Evolutionary conservation across 176 grass and related monocot species (phyloP).

Genomic region (bread wheat (Triticum aestivum)): IWGSC_CS_RefSeq_v2.1 NC_057808.1:388889829-388890328

Average conservation of each 20-base stretch:
- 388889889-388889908: no score
- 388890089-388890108: slow-evolving; percentile 8
- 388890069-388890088: not conserved
- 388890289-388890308: not conserved
- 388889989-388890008: slow-evolving; percentile 35
- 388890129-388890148: slow-evolving; percentile 29
- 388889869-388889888: no score
- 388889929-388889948: not conserved
- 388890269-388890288: slow-evolving; percentile 33
- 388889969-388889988: slow-evolving; percentile 22
- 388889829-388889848: no score
- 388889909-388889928: not conserved
- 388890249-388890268: slow-evolving; percentile 20
- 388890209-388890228: slow-evolving; percentile 14
- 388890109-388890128: not conserved
- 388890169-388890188: not conserved
- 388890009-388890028: not conserved
- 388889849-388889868: no score
- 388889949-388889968: slow-evolving; percentile 29
- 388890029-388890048: not conserved
- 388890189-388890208: slow-evolving; percentile 26
- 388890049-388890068: slow-evolving; percentile 16
- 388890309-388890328: slow-evolving; percentile 11
- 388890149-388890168: slow-evolving; percentile 14
- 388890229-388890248: slow-evolving; percentile 21